Base-by-base conservation (phyloP, 164 flowering plant species). In the Nelumbo lutea region DNA sequence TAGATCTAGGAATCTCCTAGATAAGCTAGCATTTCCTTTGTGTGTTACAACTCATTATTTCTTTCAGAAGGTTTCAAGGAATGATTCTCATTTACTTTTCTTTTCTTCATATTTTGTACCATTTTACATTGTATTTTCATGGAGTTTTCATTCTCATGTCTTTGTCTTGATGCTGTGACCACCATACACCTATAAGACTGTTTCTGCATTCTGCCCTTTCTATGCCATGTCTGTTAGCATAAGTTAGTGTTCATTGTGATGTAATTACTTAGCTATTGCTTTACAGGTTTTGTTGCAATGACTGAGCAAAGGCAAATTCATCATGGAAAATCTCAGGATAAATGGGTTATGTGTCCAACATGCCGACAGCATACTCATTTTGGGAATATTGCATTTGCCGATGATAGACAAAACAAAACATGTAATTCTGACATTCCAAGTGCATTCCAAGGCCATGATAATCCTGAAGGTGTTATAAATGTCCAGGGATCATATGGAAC, bases 401-500 rank as follows among this genome's bases (percentile, higher is more conserved):
- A 85, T 84, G 97, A 91, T 75, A 76, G 73, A 43, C 78, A 72
- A 64, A 76, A 62, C 68, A 72, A 63, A 48, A 14, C 69, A 9
- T 68, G 64, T 65, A 70, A 75, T 65, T 80, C 83, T 74, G 73
- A 73, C 56, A 14, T 72, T 57, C 71, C 70, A 39, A 66, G 59
- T 71, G 15, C 74, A 45, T 61, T 68, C 67, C 70, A 79, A 64
- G 82, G 70, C 59, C 61, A 43, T 72, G 83, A 77, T 57, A 75
- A 67, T 27, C 61, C 76, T 64, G 97, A 91, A 82, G 81, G 78
- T 72, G 81, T 87, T 64, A 65, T 90, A 38, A 73, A 39, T 43
- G 90, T 91, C 72, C 82, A 84, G 74, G 98, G 98, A 67, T 95
- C 98, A 63, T 95, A 95, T 77, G 94, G 98, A 70, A 91, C 97